Conservation (phyloP, 73 alveolate genomes). For the Uronychia binucleata region DNA sequence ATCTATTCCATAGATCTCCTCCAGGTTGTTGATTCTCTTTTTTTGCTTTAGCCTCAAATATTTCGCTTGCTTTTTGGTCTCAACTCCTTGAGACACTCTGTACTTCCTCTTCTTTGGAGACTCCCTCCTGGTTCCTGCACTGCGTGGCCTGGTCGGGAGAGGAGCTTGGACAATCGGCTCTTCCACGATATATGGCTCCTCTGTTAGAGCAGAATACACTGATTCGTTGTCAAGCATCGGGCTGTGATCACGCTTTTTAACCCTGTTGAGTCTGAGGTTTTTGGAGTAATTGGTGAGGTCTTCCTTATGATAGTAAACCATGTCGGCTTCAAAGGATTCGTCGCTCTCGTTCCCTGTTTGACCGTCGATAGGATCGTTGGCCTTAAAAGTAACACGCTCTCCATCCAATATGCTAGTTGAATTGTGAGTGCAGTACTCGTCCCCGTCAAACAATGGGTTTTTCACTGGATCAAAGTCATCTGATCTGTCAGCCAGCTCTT, state of each 20-base stretch:
- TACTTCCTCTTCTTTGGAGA: not conserved
- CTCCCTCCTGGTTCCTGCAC: no score
- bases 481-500: not conserved
- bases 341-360: no score
- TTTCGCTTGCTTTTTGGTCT: conserved; percentile 21
- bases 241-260: conserved; percentile 7
- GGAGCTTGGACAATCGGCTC: no score
- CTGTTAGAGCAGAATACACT: no score
- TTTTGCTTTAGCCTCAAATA: conserved; percentile 4
- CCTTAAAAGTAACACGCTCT: no score
- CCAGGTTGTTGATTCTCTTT: conserved; percentile 14
- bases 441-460: no score
- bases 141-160: no score
- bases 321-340: conserved; percentile 54
- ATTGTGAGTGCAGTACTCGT: no score
- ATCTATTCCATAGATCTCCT: conserved; percentile 37
- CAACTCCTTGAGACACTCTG: not conserved
- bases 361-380: no score
- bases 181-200: no score
- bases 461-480: no score
- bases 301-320: conserved; percentile 41
- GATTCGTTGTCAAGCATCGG: not conserved
- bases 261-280: conserved; percentile 21
- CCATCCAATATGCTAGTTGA: no score
- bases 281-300: conserved; percentile 37